Evolutionary conservation across 495 filamentous ascomycete species (phyloP), one percentile per base, ranked within the genome.

Genomic region (Aspergillus baeticus): DNA sequence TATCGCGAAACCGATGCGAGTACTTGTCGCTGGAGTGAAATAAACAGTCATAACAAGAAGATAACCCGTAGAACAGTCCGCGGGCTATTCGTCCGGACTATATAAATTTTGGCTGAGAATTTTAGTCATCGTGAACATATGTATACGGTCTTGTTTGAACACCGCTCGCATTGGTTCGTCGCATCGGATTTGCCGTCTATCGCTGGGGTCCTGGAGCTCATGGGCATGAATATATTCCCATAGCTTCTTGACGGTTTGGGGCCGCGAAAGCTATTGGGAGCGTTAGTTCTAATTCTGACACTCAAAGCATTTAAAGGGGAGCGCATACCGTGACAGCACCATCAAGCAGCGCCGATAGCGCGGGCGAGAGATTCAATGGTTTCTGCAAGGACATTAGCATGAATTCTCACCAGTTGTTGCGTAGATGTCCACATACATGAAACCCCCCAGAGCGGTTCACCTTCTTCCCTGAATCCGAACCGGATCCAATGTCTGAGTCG

Each of bases 41-140:
- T 35, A 29, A 42, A 42, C 37, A 18, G 34, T 45, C 20, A 15
- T 33, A 34, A 23, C 34, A 48, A 37, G 37, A 8, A 17, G 34
- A 23, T 15, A 31, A 15, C 36, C 20, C 29, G 36, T 29, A 15
- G 20, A 42, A 26, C 33, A 10, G 6, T 17, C 6, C 17, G 39
- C 41, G 4, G 36, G 58, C 61, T 75, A 87, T 73, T 88, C 86
- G 49, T 87, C 86, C 34, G 74, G 71, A 34, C 76, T 81, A 63
- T 85, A 90, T 56, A 90, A 68, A 58, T 89, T 85, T 65, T 84
- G 78, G 52, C 81, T 83, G 11, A 90, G 78, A 18, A 90, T 82
- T 70, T 89, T 90, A 74, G 94, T 97, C 92, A 97, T 96, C 38
- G 90, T 92, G 66, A 98, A 98, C 95, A 98, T 98, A 63, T 97